Conservation (phyloP, 73 alveolate species). For the Breviolum minutum region DNA sequence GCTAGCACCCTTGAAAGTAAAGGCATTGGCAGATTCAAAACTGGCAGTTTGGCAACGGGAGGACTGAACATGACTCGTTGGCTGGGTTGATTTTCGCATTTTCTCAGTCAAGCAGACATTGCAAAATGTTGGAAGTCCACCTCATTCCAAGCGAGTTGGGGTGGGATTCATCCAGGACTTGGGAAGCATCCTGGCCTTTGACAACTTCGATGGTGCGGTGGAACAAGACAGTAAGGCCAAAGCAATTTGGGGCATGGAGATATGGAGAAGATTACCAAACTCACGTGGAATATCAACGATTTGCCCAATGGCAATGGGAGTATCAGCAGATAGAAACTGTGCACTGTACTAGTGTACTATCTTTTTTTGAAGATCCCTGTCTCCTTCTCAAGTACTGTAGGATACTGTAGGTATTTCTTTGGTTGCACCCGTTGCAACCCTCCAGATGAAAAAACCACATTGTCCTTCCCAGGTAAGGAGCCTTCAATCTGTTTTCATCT, state of each 20-base stretch:
- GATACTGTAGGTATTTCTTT: background rate
- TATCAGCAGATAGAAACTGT: background rate
- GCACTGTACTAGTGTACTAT: background rate
- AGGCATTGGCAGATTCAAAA: slow-evolving; percentile 63
- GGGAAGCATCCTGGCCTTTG: slow-evolving; percentile 90
- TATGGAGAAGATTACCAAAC: too few species aligned
- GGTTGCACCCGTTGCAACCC: background rate
- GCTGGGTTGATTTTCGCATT: background rate
- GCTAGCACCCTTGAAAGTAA: slow-evolving; percentile 40
- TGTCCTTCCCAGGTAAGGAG: slow-evolving; percentile 39
- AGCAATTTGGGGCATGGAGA: too few species aligned
- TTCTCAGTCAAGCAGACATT: background rate
- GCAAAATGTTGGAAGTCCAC: background rate
- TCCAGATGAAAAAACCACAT: background rate
- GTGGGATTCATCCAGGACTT: background rate
- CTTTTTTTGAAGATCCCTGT: too few species aligned
- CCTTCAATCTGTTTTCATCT: slow-evolving; percentile 72
- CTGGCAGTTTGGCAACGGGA: slow-evolving; percentile 82
- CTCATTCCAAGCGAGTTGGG: background rate
- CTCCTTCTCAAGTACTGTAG: too few species aligned
- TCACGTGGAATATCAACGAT: too few species aligned
- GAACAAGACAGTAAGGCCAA: slow-evolving; percentile 71
- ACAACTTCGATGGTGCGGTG: slow-evolving; percentile 70
- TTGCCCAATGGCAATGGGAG: background rate
- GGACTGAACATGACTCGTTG: slow-evolving; percentile 26